Evolutionary conservation across 495 filamentous ascomycete species (phyloP), one percentile per base, ranked within the genome.

Genomic region (Podospora bellae-mahoneyi): DNA sequence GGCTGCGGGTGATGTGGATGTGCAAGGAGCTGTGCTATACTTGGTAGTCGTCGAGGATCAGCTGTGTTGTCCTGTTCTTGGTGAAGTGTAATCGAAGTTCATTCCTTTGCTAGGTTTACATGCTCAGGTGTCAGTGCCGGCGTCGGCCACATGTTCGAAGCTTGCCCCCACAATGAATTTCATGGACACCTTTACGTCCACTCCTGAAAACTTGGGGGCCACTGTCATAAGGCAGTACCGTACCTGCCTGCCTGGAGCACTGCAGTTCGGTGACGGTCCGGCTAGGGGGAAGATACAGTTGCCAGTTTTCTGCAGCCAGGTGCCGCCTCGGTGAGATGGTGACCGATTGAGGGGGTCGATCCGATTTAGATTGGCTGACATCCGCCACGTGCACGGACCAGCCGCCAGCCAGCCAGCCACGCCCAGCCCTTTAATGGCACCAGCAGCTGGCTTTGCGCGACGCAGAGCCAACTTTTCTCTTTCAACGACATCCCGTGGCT

Each of bases 391-490:
- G 68, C 72, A 71, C 66, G 18, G 67, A 34, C 74, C 68, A 64
- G n/a, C 15, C 56, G 27, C 32, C 58, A 10, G 20, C 26, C 58
- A 10, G 20, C 26, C 60, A 44, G 6, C 62, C 60, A 30, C 27
- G 34, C 5, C 64, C 65, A 68, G 62, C 67, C 68, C 66, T 74
- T 76, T 73, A 73, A 69, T 73, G 70, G 58, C 66, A 53, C 56
- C 65, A 30, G 62, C 64, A 67, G 59, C 62, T 89, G 91, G 96
- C 65, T 67, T 70, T 72, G 64, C 70, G 64, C 61, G 60, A 67
- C 72, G 64, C 57, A 63, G 57, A 53, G 28, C 68, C 71, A 69
- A 69, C 71, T 77, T 77, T 76, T 77, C 72, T 66, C 74, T 69
- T 73, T 68, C 73, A 75, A 69, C 75, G 65, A 72, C 64, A 19